Base-by-base conservation (phyloP, 306 rosid genomes). In the Citrullus mucosospermus region DNA sequence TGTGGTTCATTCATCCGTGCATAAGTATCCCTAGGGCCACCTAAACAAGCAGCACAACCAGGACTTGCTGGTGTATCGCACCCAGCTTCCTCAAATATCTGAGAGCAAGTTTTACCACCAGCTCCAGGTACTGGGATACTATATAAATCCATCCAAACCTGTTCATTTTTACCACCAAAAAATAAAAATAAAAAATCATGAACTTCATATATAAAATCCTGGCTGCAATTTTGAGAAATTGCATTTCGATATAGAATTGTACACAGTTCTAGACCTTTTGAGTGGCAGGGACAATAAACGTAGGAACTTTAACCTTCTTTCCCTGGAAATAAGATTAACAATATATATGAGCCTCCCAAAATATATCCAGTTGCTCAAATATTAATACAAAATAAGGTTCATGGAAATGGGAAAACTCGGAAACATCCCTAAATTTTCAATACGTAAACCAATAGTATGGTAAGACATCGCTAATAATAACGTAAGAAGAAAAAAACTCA, bases 21-120 rank as follows among this genome's bases (percentile, higher is more conserved):
- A 34, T 95, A 90, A 3, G 97, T 95, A 83, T 92, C 98, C 85
- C 81, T 87, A 3, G 98, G 98, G 79, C 98, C 98, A 79, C 98
- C 98, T 88, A 95, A 80, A 89, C 97, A 95, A 85, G 98, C 98
- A 65, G 89, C 97, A 51, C 98, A 95, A 81, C 85, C 89, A 77
- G 98, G 98, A 88, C 97, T 95, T 50, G 97, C 96, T 32, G 98
- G 98, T 14, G 98, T 85, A 87, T 95, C 98, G 57, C 99, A 95
- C n/a, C 97, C 98, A 81, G 96, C 98, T 88, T 95, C 98, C 86
- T 95, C 97, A 57, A 95, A 95, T 86, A 95, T 92, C 89, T 92
- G 97, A 18, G 98, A 95, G 88, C 97, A 95, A 75, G 97, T 95
- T 88, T 92, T 95, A 28, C 97, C 97, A 58, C 99, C 97, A 34